These are phyloP conservation scores for Ceratobasidium sp. DNA, from an alignment of 1,284 basidiomycete species.

Conservation along the genomic window DNA sequence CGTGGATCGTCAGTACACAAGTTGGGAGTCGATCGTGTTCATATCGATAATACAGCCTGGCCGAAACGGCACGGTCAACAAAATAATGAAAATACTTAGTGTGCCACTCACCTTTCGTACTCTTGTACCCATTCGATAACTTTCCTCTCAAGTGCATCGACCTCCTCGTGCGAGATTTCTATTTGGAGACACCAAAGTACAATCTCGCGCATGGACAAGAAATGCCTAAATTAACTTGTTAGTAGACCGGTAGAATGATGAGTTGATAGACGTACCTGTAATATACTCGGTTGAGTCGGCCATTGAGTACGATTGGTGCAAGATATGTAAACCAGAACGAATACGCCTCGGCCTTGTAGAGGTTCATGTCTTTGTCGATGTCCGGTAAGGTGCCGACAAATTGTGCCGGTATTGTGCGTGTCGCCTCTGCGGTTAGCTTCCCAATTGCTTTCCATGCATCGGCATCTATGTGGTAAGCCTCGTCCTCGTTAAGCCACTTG, in stretches of 20 bases:
- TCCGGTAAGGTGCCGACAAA: conserved; percentile 46
- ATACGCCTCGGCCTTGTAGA: conserved; percentile 16
- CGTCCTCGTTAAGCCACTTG: background rate
- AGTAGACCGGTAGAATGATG: background rate
- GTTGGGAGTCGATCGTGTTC: conserved; percentile 36
- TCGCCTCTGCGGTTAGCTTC: conserved; percentile 19
- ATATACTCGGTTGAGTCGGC: conserved; percentile 1
- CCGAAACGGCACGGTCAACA: background rate
- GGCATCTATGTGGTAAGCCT: background rate
- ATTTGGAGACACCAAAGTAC: conserved; percentile 20
- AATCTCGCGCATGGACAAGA: conserved; percentile 18
- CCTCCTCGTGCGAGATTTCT: background rate
- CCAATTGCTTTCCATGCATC: conserved; percentile 33
- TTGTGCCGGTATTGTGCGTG: conserved; percentile 36
- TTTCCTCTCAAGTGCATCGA: conserved; percentile 4
- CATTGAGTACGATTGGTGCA: conserved; percentile 13
- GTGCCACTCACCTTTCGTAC: conserved; percentile 8
- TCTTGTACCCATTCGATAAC: conserved; percentile 11
- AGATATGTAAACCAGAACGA: conserved; percentile 27
- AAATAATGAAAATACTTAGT: background rate
- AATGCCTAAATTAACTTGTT: conserved; percentile 12
- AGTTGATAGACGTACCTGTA: background rate
- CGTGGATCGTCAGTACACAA: conserved; percentile 52
- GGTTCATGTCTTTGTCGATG: background rate
- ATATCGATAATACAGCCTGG: conserved; percentile 53